Conservation (phyloP, 495 filamentous ascomycete genomes). For the Penicillium psychrofluorescens region DNA sequence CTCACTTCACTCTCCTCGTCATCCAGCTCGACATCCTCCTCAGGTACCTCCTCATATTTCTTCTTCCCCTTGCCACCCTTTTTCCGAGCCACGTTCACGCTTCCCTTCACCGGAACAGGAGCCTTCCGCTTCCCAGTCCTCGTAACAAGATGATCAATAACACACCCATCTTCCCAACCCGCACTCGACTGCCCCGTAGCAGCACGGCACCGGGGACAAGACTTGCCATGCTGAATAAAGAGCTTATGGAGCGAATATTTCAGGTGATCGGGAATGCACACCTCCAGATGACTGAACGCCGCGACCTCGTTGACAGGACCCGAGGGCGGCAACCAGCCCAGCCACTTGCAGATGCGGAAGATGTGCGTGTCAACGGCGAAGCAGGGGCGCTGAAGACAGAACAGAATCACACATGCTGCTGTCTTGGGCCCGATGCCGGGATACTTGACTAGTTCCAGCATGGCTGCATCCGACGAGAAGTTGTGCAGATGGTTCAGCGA, state of each 20-base stretch:
- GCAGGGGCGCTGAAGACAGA: slow-evolving; percentile 68
- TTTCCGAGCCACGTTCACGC: too few relatives aligned
- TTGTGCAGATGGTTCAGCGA: slow-evolving; percentile 73
- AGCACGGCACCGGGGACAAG: slow-evolving; percentile 70
- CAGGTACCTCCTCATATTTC: neutral
- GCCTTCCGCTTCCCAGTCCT: slow-evolving; percentile 37
- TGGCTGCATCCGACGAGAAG: slow-evolving; percentile 59
- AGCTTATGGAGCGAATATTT: slow-evolving; percentile 89
- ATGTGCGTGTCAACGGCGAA: slow-evolving; percentile 88
- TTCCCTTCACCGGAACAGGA: neutral
- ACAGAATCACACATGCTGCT: slow-evolving; percentile 75
- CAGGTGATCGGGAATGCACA: slow-evolving; percentile 70
- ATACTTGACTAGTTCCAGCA: slow-evolving; percentile 65
- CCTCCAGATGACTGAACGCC: slow-evolving; percentile 75
- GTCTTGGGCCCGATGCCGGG: slow-evolving; percentile 91
- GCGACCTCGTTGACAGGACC: slow-evolving; percentile 54
- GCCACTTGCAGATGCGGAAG: slow-evolving; percentile 72
- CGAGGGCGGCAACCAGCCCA: slow-evolving; percentile 65
- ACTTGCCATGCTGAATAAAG: slow-evolving; percentile 79
- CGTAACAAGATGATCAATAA: slow-evolving; percentile 43
- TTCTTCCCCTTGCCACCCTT: neutral
- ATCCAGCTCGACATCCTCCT: neutral
- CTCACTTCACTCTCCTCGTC: neutral
- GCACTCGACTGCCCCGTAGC: slow-evolving; percentile 34
- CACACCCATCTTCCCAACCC: slow-evolving; percentile 42